Base-by-base conservation (phyloP, 306 rosid species). In the Sindora glabra region DNA sequence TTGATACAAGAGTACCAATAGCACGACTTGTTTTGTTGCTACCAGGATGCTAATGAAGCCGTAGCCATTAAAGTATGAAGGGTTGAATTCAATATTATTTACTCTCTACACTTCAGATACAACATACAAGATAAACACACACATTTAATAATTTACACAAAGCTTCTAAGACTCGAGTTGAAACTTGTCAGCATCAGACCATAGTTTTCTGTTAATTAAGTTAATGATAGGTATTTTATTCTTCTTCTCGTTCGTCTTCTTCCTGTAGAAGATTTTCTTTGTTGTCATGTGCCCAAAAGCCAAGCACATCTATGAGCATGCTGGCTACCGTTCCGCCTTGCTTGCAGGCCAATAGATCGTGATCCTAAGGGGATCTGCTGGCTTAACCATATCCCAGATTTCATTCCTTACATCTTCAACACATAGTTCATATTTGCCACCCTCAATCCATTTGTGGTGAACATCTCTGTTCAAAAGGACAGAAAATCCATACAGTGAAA, bases 241-340 rank as follows among this genome's bases (percentile, higher is more conserved):
- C 99, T 74, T 92, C 99, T 62, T 89, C 95, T 2, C 95, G 97
- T 71, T 94, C 99, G 70, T 92, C 14, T 72, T 61, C 98, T 73
- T 92, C 99, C 67, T 94, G 97, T 48, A 94, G 95, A 70, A 94
- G 97, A 71, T 86, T 94, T 75, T 94, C 99, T 86, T 97, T 80
- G 48, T 94, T 94, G 85, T 94, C 99, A 69, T 94, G 99, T 14
- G 99, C 99, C 99, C 99, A 94, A 68, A 94, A 94, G 62, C 97
- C 99, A 6, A 94, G 99, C 74, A 94, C 97, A 32, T 94, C 99
- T 25, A 94, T 89, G 23, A 94, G 90, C 97, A 94, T 89, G 75
- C 99, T 89, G 37, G 97, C 99, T 2, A 94, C 95, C 13, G 99
- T 94, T n/a, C 99, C 99, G 2, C 99, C 99, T 65, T 94, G 99